These are phyloP conservation scores for Entelexis paramagnoliae DNA, from an alignment of 1,139 yeast species.

Conservation along the genomic window DNA sequence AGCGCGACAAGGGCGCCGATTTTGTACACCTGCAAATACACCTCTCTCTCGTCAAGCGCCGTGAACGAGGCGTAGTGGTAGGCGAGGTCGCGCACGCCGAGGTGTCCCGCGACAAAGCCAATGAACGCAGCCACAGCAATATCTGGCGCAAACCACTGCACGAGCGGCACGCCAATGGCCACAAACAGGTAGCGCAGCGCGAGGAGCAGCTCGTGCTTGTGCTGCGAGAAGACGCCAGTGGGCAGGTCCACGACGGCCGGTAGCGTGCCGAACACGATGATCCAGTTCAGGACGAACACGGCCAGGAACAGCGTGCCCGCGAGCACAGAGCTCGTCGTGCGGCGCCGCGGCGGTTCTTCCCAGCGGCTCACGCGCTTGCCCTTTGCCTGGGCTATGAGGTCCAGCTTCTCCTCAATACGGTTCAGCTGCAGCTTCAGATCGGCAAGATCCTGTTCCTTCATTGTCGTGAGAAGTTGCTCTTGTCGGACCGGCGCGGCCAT, in stretches of 20 bases:
- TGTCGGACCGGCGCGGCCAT: background rate
- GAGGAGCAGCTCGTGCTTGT: background rate
- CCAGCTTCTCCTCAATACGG: conserved; percentile 7
- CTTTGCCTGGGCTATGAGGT: background rate
- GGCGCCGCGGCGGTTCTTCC: background rate
- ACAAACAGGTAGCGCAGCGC: conserved; percentile 4
- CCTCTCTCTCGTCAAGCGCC: background rate
- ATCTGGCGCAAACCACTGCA: conserved; percentile 1
- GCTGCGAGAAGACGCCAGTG: background rate
- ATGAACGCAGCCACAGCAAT: background rate
- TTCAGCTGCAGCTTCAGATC: conserved; percentile 5
- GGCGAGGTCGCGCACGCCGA: conserved; percentile 1
- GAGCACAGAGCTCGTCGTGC: background rate
- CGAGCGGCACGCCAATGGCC: background rate
- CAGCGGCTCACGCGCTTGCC: conserved; percentile 1
- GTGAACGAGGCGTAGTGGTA: background rate
- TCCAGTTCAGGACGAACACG: background rate
- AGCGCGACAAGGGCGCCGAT: background rate
- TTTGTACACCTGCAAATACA: conserved; percentile 1
- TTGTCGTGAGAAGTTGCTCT: background rate
- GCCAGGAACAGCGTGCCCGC: background rate
- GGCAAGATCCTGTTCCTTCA: background rate
- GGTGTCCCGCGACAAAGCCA: background rate
- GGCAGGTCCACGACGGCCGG: conserved; percentile 2
- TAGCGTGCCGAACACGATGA: background rate